A percentile compares a stretch with the other conserved stretches of the same genome.
These are phyloP conservation scores for Russula vinacea DNA, from an alignment of 768 basidiomycete genomes.

Conservation along the genomic window DNA sequence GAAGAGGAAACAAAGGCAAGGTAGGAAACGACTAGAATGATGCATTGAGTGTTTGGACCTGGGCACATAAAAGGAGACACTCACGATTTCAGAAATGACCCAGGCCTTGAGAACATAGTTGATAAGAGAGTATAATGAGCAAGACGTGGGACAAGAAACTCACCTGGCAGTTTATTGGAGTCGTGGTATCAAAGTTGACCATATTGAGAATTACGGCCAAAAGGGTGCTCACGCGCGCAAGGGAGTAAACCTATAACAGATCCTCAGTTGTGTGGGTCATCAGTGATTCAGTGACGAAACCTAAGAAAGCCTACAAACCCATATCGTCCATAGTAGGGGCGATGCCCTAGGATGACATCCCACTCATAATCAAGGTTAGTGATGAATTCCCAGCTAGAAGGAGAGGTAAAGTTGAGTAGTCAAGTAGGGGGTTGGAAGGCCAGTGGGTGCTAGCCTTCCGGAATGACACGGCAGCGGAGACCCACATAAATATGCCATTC, in stretches of 20 bases:
- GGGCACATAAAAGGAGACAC: background rate
- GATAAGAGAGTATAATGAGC: too few species aligned
- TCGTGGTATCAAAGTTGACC: too few species aligned
- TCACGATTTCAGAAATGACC: too few species aligned
- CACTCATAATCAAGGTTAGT: conserved; percentile 1
- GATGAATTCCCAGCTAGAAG: conserved; percentile 2
- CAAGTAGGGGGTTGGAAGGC: background rate
- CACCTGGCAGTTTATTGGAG: too few species aligned
- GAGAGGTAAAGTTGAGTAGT: background rate
- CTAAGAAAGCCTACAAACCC: background rate
- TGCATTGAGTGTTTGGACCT: too few species aligned
- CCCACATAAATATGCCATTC: conserved; percentile 12
- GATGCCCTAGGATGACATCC: conserved; percentile 4
- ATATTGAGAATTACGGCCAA: too few species aligned
- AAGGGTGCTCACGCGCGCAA: background rate
- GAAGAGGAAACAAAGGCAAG: background rate
- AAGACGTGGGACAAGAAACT: too few species aligned
- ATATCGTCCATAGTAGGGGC: conserved; percentile 16
- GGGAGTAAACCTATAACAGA: conserved; percentile 8
- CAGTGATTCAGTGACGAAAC: background rate
- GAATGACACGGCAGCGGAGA: background rate
- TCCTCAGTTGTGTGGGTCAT: background rate
- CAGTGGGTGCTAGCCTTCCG: too few species aligned
- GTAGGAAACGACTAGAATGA: background rate
- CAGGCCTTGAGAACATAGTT: too few species aligned